Conservation (phyloP, 192 early-diverging fungal species). For the Pilaira anomala region DNA sequence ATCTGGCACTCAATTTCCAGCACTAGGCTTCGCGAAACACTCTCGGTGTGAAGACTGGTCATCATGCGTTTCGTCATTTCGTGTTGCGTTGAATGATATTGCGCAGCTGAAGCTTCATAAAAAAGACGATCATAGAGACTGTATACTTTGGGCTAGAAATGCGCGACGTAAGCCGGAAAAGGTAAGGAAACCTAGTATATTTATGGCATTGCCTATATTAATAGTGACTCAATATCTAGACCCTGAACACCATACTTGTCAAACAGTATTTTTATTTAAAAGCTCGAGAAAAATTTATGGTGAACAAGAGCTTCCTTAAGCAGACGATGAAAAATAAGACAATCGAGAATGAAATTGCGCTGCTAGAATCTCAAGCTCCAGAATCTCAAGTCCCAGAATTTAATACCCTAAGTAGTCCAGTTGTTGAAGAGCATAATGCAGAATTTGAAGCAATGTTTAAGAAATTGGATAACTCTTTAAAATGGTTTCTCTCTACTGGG, state of each 20-base stretch:
- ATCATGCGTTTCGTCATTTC: neutral
- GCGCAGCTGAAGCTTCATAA: neutral
- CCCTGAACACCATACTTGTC: constrained; percentile 1
- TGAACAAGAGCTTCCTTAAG: constrained; percentile 4
- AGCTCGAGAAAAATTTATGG: neutral
- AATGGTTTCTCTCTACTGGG: constrained; percentile 5
- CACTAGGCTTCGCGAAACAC: neutral
- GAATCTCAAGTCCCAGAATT: constrained; percentile 1
- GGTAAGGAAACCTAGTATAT: neutral
- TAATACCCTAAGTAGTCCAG: neutral
- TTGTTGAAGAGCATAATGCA: constrained; percentile 1
- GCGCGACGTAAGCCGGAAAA: neutral
- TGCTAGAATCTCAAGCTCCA: neutral
- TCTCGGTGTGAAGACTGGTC: neutral
- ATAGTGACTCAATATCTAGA: constrained; percentile 4
- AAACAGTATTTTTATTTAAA: constrained; percentile 3
- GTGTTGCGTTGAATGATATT: constrained; percentile 6
- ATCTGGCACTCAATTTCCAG: neutral
- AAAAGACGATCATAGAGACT: neutral
- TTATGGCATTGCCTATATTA: constrained; percentile 4
- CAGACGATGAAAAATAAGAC: constrained; percentile 5
- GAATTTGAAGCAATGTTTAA: constrained; percentile 4
- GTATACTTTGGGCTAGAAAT: constrained; percentile 2
- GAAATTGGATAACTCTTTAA: neutral
- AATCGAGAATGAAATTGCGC: neutral